These are phyloP conservation scores for Psidium guajava DNA, from an alignment of 345 rosid species.

Conservation along the genomic window DNA sequence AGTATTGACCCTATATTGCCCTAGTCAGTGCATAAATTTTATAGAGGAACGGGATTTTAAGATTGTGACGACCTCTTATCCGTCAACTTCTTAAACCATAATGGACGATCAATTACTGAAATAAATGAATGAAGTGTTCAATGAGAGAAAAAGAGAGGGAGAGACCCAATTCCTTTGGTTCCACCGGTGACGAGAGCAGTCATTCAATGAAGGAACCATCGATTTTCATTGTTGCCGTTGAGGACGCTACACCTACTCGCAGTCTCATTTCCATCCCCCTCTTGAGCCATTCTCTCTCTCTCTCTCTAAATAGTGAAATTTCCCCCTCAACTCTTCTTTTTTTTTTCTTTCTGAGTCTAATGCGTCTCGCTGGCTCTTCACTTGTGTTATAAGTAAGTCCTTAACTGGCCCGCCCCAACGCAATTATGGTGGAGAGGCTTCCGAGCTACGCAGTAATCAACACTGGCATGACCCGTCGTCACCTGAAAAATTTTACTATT, in stretches of 20 bases:
- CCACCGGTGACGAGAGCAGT: slow-evolving; percentile 66
- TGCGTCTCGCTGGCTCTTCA: background rate
- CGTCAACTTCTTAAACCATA: background rate
- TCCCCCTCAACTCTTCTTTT: background rate
- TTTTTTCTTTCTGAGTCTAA: background rate
- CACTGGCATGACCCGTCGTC: no score
- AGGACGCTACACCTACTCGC: background rate
- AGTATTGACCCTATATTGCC: background rate
- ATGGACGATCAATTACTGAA: background rate
- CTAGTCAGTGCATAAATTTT: background rate
- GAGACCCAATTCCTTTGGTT: slow-evolving; percentile 51
- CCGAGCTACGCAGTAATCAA: no score
- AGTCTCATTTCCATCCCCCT: background rate
- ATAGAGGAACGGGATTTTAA: background rate
- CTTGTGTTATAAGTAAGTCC: background rate
- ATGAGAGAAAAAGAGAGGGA: background rate
- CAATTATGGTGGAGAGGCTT: background rate
- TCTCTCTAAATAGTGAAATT: background rate
- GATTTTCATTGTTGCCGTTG: background rate
- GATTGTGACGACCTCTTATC: background rate
- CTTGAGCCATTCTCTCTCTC: background rate
- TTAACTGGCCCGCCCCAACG: no score
- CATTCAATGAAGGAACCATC: slow-evolving; percentile 19
- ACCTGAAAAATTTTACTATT: no score
- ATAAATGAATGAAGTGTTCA: background rate